Evolutionary conservation across 2,329 filamentous ascomycete genomes (phyloP).

Genomic region (Calonectria ilicicola): DNA sequence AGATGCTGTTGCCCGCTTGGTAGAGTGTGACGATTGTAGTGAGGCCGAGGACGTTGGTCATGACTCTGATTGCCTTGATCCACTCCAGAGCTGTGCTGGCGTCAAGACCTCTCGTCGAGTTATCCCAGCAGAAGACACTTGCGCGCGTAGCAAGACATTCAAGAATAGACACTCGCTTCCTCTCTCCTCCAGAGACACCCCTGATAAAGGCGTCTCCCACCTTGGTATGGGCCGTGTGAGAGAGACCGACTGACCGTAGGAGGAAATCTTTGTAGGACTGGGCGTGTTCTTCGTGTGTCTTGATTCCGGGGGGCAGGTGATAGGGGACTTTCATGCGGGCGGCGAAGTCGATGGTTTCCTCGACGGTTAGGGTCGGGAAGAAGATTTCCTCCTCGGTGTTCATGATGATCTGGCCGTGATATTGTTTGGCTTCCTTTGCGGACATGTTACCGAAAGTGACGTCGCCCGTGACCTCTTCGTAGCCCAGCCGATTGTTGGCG

Average conservation of each 20-base stretch:
- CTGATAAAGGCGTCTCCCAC: conserved; percentile 80
- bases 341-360: conserved; percentile 75
- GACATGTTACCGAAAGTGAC: conserved; percentile 61
- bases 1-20: conserved; percentile 58
- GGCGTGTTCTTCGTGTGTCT: conserved; percentile 40
- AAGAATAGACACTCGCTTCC: conserved; percentile 83
- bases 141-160: conserved; percentile 82
- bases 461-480: conserved; percentile 64
- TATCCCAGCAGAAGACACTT: conserved; percentile 83
- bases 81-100: conserved; percentile 84
- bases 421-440: conserved; percentile 59
- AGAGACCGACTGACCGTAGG: conserved; percentile 63
- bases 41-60: conserved; percentile 81
- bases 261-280: neutral
- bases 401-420: conserved; percentile 67
- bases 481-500: conserved; percentile 69
- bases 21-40: conserved; percentile 59
- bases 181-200: conserved; percentile 83
- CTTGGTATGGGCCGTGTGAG: conserved; percentile 78
- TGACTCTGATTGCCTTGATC: conserved; percentile 75
- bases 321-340: conserved; percentile 63
- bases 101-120: conserved; percentile 82
- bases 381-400: conserved; percentile 73
- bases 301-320: conserved; percentile 49
- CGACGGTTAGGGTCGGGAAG: conserved; percentile 75